phyloP scores from a whole-genome alignment of 805 yeast genomes.

The Teunomyces funiuensis region DNA sequence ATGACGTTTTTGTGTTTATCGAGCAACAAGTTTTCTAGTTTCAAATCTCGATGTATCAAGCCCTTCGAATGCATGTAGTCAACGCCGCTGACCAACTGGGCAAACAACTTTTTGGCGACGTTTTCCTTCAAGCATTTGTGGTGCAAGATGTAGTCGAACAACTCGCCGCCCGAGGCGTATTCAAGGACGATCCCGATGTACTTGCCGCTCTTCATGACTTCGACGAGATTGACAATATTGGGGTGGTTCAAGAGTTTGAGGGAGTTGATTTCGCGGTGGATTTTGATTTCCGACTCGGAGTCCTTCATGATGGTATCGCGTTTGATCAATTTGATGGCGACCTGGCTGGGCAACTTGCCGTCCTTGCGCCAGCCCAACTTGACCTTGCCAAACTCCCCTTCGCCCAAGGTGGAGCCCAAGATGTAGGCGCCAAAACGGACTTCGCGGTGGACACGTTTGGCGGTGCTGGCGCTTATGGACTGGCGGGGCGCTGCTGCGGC shows the following conservation, averaged over 20 bases:
- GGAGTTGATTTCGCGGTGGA: slow-evolving; percentile 91
- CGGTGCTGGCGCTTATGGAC: slow-evolving; percentile 13
- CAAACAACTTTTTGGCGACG: slow-evolving; percentile 82
- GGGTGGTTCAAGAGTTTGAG: slow-evolving; percentile 86
- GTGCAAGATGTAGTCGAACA: slow-evolving; percentile 86
- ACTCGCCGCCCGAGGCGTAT: slow-evolving; percentile 96
- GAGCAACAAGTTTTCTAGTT: slow-evolving; percentile 69
- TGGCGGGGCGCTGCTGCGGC: slow-evolving; percentile 8
- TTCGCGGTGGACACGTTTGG: slow-evolving; percentile 52
- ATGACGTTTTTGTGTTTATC: slow-evolving; percentile 86
- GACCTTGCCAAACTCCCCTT: slow-evolving; percentile 98
- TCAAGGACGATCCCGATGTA: slow-evolving; percentile 96
- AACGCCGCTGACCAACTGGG: slow-evolving; percentile 92
- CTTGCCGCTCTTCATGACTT: slow-evolving; percentile 89
- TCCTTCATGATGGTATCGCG: slow-evolving; percentile 86
- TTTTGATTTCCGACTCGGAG: slow-evolving; percentile 82
- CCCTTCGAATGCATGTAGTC: slow-evolving; percentile 84
- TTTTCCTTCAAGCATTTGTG: slow-evolving; percentile 86
- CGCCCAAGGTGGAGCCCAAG: slow-evolving; percentile 91
- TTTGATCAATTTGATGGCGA: slow-evolving; percentile 89
- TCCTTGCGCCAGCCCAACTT: slow-evolving; percentile 94
- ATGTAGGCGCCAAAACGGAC: slow-evolving; percentile 87
- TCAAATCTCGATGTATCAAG: slow-evolving; percentile 74
- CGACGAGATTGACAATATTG: slow-evolving; percentile 86
- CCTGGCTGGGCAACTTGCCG: slow-evolving; percentile 75